Evolutionary conservation across 1,139 yeast genomes (phyloP), one percentile per base, ranked within the genome.

Genomic region (Zhuliangozyma parablackwelliae): DNA sequence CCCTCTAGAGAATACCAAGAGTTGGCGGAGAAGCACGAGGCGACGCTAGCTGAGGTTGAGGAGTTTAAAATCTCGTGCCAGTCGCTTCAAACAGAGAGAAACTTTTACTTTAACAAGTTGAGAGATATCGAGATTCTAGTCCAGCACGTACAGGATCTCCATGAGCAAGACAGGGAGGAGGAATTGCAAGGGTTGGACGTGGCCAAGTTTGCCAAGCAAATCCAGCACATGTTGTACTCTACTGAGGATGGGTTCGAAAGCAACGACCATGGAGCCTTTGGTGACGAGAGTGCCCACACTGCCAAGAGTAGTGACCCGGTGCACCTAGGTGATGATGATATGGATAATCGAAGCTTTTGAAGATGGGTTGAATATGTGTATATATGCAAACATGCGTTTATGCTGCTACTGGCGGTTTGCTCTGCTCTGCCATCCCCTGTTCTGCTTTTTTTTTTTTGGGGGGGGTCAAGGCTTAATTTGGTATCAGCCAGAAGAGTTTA

Each of bases 91-190:
- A 72, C 73, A 1, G 98, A 94, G 56, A 76, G 97, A 43, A 85
- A 87, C 54, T 89, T 92, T 52, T 92, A 92, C 59, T 92, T 87
- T 61, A 82, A 84, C 51, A 92, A 92, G 61, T 69, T 92, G 37
- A 75, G 96, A 43, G 95, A 85, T 43, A 86, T 92, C 43, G 98
- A 92, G 59, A 78, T 88, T 26, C 62, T 90, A 36, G 76, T 84
- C 16, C 89, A 84, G 53, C 74, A 80, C 27, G 74, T 84, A 11
- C 74, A 73, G 39, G 85, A 79, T 30, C 30, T 42, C 24, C 51
- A 49, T 9, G 61, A 57, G n/a, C 50, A 53, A 37, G 55, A 53
- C 24, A 60, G 63, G 27, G 49, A 54, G 34, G 49, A 56, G 48
- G 57, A 65, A 49, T 41, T 57, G 28, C 47, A 57, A 30, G 54